A percentile compares a stretch with the other conserved stretches of the same genome.
Conservation (phyloP, 2,329 filamentous ascomycete genomes). For the Aureobasidium subglaciale region DNA sequence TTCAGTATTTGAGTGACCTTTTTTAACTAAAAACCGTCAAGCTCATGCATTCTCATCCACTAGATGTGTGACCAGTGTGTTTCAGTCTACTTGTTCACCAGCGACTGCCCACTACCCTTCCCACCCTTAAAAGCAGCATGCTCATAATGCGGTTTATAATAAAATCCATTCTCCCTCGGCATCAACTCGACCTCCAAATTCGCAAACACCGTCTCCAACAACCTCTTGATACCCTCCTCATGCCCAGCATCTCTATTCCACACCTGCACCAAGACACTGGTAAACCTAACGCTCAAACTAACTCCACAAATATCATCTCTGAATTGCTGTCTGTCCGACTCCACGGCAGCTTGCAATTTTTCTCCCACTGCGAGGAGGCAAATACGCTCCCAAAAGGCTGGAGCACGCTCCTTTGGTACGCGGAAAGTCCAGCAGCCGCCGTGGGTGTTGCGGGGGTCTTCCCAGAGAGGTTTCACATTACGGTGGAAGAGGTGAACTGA, state of each 20-base stretch:
- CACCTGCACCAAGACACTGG: conserved; percentile 77
- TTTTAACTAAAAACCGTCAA: no score
- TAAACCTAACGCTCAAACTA: conserved; percentile 80
- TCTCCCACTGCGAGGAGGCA: conserved; percentile 79
- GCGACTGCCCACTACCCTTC: neutral
- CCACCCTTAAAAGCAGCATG: conserved; percentile 58
- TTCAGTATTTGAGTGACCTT: no score
- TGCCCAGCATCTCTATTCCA: conserved; percentile 89
- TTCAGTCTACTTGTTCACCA: no score
- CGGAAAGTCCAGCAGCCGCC: conserved; percentile 92
- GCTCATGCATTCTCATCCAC: no score
- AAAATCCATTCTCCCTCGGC: conserved; percentile 57
- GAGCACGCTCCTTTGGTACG: conserved; percentile 64
- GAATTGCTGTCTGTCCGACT: conserved; percentile 46
- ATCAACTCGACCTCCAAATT: conserved; percentile 65
- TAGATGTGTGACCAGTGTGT: no score
- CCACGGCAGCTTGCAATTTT: conserved; percentile 66
- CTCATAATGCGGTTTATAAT: conserved; percentile 81
- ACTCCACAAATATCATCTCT: conserved; percentile 84
- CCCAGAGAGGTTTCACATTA: conserved; percentile 74
- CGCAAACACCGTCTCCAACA: conserved; percentile 66
- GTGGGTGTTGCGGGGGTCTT: conserved; percentile 76
- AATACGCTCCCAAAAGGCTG: conserved; percentile 74
- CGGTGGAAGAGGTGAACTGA: conserved; percentile 72
- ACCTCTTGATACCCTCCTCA: conserved; percentile 66